phyloP scores from a whole-genome alignment of 139 green algal genomes.

The Zygnema cylindricum region DNA sequence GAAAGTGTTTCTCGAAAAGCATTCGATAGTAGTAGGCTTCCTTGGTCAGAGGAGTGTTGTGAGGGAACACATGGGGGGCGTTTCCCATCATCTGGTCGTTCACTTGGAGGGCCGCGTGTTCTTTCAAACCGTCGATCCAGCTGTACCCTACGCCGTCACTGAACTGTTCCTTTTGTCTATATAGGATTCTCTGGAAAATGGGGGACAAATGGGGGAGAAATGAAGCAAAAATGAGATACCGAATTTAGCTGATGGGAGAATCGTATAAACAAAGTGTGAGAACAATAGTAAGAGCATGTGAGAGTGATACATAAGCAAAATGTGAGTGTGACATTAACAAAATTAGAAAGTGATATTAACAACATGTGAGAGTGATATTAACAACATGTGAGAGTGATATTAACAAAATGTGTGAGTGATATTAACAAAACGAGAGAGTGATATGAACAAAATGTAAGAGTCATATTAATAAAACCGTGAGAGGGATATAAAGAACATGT shows the following conservation, averaged over 20 bases:
- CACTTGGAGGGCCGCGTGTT: constrained; percentile 69
- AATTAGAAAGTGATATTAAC: background rate
- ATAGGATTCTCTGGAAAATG: constrained; percentile 65
- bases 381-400: background rate
- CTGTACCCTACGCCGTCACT: constrained; percentile 89
- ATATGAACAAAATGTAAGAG: too few relatives aligned
- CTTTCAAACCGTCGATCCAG: constrained; percentile 87
- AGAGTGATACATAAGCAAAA: background rate
- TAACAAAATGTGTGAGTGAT: background rate
- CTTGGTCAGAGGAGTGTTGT: constrained; percentile 59
- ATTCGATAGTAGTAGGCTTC: constrained; percentile 64
- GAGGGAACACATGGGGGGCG: constrained; percentile 51
- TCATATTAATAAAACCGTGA: too few relatives aligned
- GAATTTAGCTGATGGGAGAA: background rate
- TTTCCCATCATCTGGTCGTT: constrained; percentile 60
- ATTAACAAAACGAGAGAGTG: background rate
- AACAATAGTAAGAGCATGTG: background rate
- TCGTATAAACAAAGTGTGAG: background rate
- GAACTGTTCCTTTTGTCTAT: constrained; percentile 99
- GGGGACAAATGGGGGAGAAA: background rate
- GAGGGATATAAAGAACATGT: too few relatives aligned
- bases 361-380: background rate
- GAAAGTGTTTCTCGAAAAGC: constrained; percentile 64
- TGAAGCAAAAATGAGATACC: background rate
- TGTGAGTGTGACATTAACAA: background rate